These are phyloP conservation scores for Brassica hybrid DNA, from an alignment of 441 rosid species.

Conservation along the genomic window DNA sequence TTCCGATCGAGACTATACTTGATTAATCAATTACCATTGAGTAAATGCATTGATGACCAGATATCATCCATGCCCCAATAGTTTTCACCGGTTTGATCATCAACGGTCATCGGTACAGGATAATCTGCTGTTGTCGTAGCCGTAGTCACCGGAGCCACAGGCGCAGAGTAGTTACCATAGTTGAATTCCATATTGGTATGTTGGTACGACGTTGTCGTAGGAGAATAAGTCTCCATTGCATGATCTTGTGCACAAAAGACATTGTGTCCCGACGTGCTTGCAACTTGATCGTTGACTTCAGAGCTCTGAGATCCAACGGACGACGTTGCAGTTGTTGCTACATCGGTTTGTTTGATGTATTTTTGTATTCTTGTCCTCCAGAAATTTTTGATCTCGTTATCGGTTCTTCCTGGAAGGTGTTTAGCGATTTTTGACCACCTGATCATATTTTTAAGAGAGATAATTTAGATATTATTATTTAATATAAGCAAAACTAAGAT, in stretches of 20 bases:
- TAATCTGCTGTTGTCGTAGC: slow-evolving; percentile 40
- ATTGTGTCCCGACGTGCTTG: slow-evolving; percentile 61
- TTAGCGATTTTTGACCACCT: slow-evolving; percentile 99
- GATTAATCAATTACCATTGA: slow-evolving; percentile 57
- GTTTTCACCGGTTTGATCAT: slow-evolving; percentile 59
- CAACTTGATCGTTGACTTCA: slow-evolving; percentile 57
- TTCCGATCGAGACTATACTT: slow-evolving; percentile 8
- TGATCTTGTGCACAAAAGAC: slow-evolving; percentile 47
- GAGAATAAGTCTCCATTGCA: slow-evolving; percentile 53
- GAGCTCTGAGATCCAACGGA: slow-evolving; percentile 50
- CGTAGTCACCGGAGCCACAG: slow-evolving; percentile 20
- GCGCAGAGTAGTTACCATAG: slow-evolving; percentile 41
- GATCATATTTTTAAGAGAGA: slow-evolving; percentile 6
- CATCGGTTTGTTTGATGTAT: slow-evolving; percentile 71
- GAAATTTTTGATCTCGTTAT: slow-evolving; percentile 92
- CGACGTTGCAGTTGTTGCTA: slow-evolving; percentile 36
- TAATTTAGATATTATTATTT: slow-evolving; percentile 10
- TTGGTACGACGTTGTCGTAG: slow-evolving; percentile 50
- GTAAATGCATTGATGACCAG: slow-evolving; percentile 88
- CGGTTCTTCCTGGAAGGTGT: slow-evolving; percentile 97
- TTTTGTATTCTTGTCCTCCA: slow-evolving; percentile 99
- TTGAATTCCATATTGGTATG: slow-evolving; percentile 41
- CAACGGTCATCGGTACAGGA: slow-evolving; percentile 43
- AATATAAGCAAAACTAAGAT: neutral
- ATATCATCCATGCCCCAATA: slow-evolving; percentile 94